Percentiles rank a stretch among this genome's conserved stretches.
Conservation (phyloP, 1,284 basidiomycete genomes). For the Cryptococcus maquisensis region DNA sequence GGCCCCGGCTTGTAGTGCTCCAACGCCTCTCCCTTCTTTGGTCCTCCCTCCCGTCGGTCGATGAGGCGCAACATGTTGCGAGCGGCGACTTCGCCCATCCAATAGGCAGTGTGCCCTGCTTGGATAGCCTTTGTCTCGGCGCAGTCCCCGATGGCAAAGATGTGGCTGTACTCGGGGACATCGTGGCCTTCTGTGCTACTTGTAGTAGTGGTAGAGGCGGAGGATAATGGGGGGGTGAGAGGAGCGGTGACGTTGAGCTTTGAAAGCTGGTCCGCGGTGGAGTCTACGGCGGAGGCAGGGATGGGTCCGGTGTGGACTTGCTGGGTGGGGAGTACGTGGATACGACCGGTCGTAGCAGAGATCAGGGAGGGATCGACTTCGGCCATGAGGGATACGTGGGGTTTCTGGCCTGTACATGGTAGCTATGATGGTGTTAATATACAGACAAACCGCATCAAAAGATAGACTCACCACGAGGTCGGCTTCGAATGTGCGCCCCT, state of each 20-base stretch:
- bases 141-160: slow-evolving; percentile 50
- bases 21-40: slow-evolving; percentile 43
- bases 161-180: slow-evolving; percentile 31
- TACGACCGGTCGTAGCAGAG: slow-evolving; percentile 49
- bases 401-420: slow-evolving; percentile 70
- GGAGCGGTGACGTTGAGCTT: slow-evolving; percentile 14
- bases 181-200: neutral
- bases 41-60: slow-evolving; percentile 18
- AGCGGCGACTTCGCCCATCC: slow-evolving; percentile 53
- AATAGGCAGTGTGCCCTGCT: slow-evolving; percentile 65
- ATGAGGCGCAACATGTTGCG: slow-evolving; percentile 48
- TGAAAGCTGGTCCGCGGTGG: slow-evolving; percentile 19
- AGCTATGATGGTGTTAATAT: slow-evolving; percentile 1
- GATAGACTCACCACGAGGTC: slow-evolving; percentile 58
- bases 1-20: slow-evolving; percentile 57
- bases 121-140: slow-evolving; percentile 51
- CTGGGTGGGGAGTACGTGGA: slow-evolving; percentile 59
- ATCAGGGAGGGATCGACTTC: slow-evolving; percentile 56
- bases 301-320: slow-evolving; percentile 51
- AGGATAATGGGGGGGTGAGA: slow-evolving; percentile 17
- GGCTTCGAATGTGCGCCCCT: slow-evolving; percentile 59
- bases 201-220: neutral
- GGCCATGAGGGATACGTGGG: slow-evolving; percentile 61
- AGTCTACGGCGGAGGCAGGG: slow-evolving; percentile 3
- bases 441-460: neutral